Percentiles rank a stretch among this genome's conserved stretches.
Evolutionary conservation across 345 rosid species (phyloP).

Genomic region (Melastoma malabathricum): DNA sequence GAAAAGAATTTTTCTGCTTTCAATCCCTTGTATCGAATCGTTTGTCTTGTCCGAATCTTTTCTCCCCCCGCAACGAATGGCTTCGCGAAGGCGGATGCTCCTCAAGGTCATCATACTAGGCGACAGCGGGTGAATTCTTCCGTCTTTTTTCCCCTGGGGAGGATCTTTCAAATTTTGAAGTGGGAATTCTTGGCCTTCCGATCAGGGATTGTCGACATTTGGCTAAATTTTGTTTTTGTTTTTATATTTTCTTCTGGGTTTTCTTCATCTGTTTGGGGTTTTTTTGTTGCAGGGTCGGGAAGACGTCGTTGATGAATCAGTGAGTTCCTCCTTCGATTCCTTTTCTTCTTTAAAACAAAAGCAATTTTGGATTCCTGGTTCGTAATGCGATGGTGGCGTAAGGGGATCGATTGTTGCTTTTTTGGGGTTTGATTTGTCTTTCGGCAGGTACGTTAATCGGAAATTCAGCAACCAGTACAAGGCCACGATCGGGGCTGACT

Average conservation of each 20-base stretch:
- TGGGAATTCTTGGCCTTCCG: no score
- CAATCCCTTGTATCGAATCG: no score
- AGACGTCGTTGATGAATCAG: slow-evolving; percentile 95
- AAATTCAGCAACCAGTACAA: slow-evolving; percentile 90
- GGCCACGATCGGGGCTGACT: slow-evolving; percentile 93
- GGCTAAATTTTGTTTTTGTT: background rate
- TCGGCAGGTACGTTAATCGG: slow-evolving; percentile 68
- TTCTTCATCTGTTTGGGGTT: background rate
- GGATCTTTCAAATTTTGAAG: background rate
- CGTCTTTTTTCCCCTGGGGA: no score
- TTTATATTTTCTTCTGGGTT: background rate
- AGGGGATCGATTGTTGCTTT: background rate
- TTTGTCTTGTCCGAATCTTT: slow-evolving; percentile 1
- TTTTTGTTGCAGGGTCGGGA: slow-evolving; percentile 55
- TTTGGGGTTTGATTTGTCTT: slow-evolving; percentile 4
- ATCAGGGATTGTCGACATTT: no score
- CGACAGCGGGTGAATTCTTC: slow-evolving; percentile 56
- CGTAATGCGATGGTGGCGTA: no score
- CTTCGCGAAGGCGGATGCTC: slow-evolving; percentile 74
- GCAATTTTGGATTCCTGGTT: no score
- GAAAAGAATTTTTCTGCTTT: no score
- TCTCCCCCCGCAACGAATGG: slow-evolving; percentile 23
- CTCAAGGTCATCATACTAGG: slow-evolving; percentile 79
- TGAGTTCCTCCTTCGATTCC: slow-evolving; percentile 20
- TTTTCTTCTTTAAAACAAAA: background rate